A percentile compares a stretch with the other conserved stretches of the same genome.
Evolutionary conservation across 1,284 basidiomycete species (phyloP).

Genomic region (Vanrija humicola): DNA sequence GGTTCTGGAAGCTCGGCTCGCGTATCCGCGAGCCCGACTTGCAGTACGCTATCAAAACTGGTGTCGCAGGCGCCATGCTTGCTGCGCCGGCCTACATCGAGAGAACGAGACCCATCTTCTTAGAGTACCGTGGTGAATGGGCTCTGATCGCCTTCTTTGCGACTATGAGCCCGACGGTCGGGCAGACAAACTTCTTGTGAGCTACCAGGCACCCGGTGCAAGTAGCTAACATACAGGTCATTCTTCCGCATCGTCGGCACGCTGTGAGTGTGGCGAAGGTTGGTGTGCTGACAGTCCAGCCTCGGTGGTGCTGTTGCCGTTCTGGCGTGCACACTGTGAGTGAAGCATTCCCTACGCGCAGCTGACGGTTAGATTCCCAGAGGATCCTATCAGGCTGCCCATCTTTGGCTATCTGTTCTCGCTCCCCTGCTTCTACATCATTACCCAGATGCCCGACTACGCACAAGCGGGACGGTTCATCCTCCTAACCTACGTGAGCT

Average conservation of each 20-base stretch:
- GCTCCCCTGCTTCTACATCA: slow-evolving; percentile 89
- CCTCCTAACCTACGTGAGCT: slow-evolving; percentile 58
- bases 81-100: slow-evolving; percentile 84
- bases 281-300: slow-evolving; percentile 48
- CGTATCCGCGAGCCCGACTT: slow-evolving; percentile 69
- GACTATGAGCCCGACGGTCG: slow-evolving; percentile 79
- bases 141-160: slow-evolving; percentile 88
- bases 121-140: slow-evolving; percentile 84
- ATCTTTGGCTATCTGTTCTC: slow-evolving; percentile 86
- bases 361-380: slow-evolving; percentile 56
- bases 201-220: slow-evolving; percentile 26
- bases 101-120: slow-evolving; percentile 68
- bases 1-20: slow-evolving; percentile 70
- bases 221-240: slow-evolving; percentile 32
- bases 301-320: slow-evolving; percentile 75
- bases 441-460: slow-evolving; percentile 68
- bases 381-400: slow-evolving; percentile 69
- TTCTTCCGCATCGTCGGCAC: slow-evolving; percentile 73
- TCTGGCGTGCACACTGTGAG: slow-evolving; percentile 58
- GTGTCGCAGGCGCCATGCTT: slow-evolving; percentile 60
- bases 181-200: slow-evolving; percentile 72
- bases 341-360: background rate
- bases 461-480: slow-evolving; percentile 79
- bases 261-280: slow-evolving; percentile 54
- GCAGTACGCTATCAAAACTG: slow-evolving; percentile 85